Base-by-base conservation (phyloP, 1,284 basidiomycete genomes). In the Pseudozyma sp. region DNA sequence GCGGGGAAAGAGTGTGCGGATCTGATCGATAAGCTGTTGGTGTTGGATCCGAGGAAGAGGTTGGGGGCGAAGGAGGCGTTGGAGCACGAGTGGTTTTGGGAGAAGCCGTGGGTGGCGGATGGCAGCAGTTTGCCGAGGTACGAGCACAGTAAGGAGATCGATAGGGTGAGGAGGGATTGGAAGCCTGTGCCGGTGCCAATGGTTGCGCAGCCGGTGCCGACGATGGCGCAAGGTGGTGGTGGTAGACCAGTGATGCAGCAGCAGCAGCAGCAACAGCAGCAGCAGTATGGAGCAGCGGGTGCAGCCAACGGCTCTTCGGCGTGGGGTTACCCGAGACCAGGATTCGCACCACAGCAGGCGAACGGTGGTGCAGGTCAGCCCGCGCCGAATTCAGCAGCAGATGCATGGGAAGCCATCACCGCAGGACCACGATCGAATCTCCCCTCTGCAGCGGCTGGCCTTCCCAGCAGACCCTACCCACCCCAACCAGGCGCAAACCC, bases 11-110 rank as follows among this genome's bases (percentile, higher is more conserved):
- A 63, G 19, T 78, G 78, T 59, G 78, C 81, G 3, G 81, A 83
- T 57, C 51, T 83, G 35, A 81, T 83, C 63, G 81, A 83, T 53
- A 71, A 66, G 31, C 60, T 84, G 35, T 66, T 84, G 24, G 68
- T 77, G 14, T 58, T 84, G 14, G 80, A 84, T 67, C 82, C 82
- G 19, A 59, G 66, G 39, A 79, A 78, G 55, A 69, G 82, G 34
- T 40, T 82, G 24, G 81, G 80, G 10, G 82, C 82, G 14, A 59
- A 73, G 16, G 67, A 80, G 51, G 82, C 82, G 31, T 66, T 84
- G 19, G 70, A 76, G 46, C 81, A 84, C 54, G 63, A 73, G 24
- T 84, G 81, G 81, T 81, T 84, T 51, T 83, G 81, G 79, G 71
- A 53, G 3, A 72, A 77, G 52, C 82, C 82, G 17, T 83, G 54